Evolutionary conservation across 129 eudicot species (phyloP).

Genomic region (Pittosporum tobira): DNA sequence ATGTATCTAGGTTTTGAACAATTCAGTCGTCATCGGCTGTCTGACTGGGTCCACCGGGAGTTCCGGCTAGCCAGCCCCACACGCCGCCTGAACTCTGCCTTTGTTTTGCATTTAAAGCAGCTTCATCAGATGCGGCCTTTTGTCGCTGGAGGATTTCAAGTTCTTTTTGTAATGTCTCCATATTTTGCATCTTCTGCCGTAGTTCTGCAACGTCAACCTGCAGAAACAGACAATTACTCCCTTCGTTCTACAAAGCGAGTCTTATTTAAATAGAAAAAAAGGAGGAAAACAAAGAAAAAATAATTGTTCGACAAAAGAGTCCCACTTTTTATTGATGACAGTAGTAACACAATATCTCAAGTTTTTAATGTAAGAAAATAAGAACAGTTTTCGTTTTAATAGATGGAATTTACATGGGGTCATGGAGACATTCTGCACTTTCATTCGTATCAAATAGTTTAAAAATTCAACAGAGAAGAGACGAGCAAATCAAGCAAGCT

Average conservation of each 20-base stretch:
- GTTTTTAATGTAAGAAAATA: too few relatives aligned
- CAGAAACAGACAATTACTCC: slow-evolving; percentile 9
- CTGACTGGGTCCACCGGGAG: slow-evolving; percentile 57
- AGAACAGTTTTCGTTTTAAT: too few relatives aligned
- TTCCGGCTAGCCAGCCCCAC: slow-evolving; percentile 98
- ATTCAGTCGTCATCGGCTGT: slow-evolving; percentile 35
- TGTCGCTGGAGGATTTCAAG: slow-evolving; percentile 85
- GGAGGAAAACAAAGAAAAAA: too few relatives aligned
- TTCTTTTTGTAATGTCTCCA: slow-evolving; percentile 90
- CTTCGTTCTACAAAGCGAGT: too few relatives aligned
- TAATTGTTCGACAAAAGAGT: too few relatives aligned
- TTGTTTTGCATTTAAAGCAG: slow-evolving; percentile 60
- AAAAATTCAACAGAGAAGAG: not conserved
- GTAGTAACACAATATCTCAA: too few relatives aligned
- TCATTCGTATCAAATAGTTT: not conserved
- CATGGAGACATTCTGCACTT: too few relatives aligned
- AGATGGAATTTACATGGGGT: too few relatives aligned
- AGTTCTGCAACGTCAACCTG: slow-evolving; percentile 99
- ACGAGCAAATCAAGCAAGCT: too few relatives aligned
- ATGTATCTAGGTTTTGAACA: slow-evolving; percentile 15
- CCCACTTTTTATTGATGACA: too few relatives aligned
- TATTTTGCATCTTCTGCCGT: slow-evolving; percentile 86
- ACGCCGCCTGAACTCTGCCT: slow-evolving; percentile 89
- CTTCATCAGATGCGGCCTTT: slow-evolving; percentile 98
- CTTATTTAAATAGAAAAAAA: too few relatives aligned